Percentiles rank a stretch among this genome's conserved stretches.
Conservation (phyloP, 345 rosid genomes). For the Salix koriyanagi region DNA sequence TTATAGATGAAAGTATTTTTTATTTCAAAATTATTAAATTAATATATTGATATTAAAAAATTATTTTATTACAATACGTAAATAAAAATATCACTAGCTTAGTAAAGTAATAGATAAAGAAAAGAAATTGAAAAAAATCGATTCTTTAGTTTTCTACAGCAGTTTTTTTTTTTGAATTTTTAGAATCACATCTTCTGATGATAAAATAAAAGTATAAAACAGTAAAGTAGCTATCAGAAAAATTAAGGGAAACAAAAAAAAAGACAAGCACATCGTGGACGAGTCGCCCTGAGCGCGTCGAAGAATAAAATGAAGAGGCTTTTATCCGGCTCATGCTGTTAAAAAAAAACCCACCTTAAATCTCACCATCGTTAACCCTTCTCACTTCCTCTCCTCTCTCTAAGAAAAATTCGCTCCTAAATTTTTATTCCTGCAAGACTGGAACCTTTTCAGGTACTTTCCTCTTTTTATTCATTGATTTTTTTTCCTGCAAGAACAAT, state of each 20-base stretch:
- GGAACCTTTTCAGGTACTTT: conserved; percentile 13
- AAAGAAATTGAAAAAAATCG: too few relatives aligned
- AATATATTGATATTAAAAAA: too few relatives aligned
- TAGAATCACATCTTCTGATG: background rate
- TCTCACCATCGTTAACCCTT: background rate
- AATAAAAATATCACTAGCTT: too few relatives aligned
- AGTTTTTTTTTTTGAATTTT: too few relatives aligned
- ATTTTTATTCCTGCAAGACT: background rate
- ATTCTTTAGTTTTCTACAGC: too few relatives aligned
- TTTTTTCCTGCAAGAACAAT: background rate
- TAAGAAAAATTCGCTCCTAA: background rate
- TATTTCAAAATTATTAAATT: too few relatives aligned
- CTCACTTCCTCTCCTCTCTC: background rate
- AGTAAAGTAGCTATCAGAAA: too few relatives aligned
- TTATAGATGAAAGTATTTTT: too few relatives aligned
- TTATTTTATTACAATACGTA: too few relatives aligned
- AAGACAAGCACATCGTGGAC: background rate
- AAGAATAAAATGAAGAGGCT: background rate
- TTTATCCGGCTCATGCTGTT: background rate
- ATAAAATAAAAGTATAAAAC: too few relatives aligned
- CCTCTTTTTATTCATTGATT: background rate
- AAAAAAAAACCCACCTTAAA: background rate
- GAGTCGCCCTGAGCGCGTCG: background rate
- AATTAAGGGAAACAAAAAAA: too few relatives aligned
- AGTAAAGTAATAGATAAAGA: too few relatives aligned